Evolutionary conservation across 352 stramenopile genomes (phyloP).

Genomic region (Globisporangium splendens): DNA sequence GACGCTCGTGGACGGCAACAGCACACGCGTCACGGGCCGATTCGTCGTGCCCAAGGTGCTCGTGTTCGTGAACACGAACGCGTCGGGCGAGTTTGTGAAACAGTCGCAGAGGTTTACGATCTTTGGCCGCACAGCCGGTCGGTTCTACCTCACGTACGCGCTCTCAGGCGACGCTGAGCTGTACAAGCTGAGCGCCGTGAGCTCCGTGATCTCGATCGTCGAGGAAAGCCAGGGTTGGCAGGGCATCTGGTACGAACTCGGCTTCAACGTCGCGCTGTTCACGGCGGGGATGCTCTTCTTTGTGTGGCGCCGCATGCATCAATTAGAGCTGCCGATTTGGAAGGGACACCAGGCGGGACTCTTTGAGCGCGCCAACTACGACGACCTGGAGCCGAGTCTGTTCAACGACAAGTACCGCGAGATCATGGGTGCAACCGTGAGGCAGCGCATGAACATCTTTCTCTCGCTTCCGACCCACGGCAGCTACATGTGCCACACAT

Average conservation of each 20-base stretch:
- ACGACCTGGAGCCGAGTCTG: conserved; percentile 31
- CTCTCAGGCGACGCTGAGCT: conserved; percentile 29
- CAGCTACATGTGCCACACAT: conserved; percentile 57
- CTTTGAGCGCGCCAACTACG: conserved; percentile 77
- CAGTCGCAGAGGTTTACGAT: conserved; percentile 43
- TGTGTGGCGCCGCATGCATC: conserved; percentile 49
- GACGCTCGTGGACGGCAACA: conserved; percentile 36
- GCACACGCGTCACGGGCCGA: conserved; percentile 17
- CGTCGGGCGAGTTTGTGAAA: conserved; percentile 8
- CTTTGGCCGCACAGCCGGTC: conserved; percentile 27
- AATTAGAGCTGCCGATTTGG: conserved; percentile 59
- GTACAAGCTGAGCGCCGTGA: conserved; percentile 46
- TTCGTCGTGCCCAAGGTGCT: conserved; percentile 37
- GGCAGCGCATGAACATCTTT: conserved; percentile 46
- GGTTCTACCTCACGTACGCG: conserved; percentile 60
- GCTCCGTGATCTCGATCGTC: conserved; percentile 53
- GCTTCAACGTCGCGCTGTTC: conserved; percentile 61
- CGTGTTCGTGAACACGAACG: conserved; percentile 30
- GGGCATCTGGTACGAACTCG: conserved; percentile 64
- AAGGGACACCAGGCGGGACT: conserved; percentile 48
- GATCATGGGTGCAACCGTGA: conserved; percentile 32
- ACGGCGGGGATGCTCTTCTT: conserved; percentile 54
- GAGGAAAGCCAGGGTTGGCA: conserved; percentile 50
- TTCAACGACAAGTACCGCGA: conserved; percentile 52
- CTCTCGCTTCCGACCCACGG: conserved; percentile 38